Base-by-base conservation (phyloP, 495 filamentous ascomycete species). In the Tuber umbilicatum region DNA sequence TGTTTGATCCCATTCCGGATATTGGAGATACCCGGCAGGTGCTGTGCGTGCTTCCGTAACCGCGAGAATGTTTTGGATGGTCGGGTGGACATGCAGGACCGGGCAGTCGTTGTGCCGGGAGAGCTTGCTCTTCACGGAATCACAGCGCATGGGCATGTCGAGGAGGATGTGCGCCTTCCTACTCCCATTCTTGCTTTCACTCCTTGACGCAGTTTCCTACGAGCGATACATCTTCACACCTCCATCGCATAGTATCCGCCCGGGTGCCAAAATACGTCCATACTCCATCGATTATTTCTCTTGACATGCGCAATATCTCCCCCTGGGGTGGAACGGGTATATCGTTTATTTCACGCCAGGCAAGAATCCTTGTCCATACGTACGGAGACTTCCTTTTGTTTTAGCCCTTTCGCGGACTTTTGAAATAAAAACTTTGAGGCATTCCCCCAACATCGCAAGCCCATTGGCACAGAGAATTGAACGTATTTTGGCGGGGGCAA, bases 151-250 rank as follows among this genome's bases (percentile, higher is more conserved):
- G 5, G 7, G 42, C 7, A 10, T 43, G 42, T 43, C 14, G 14
- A 10, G 14, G 42, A 43, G 14, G 42, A 7, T 43, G 42, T 43
- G 6, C 1, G 17, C 45, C 45, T 47, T 47, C 45, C 45, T 47
- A 47, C 45, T 21, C 45, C 45, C 17, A 23, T 23, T 23, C 21
- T 6, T 23, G 2, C 6, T 47, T 5, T 47, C 45, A 47, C 45
- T 47, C n/a, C 37, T 37, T 31, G 60, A 40, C n/a, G 60, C 43
- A 37, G 68, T 81, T 7, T 82, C 80, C 4, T 85, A 84, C 64
- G 69, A 80, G 16, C 73, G 86, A 68, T 86, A 86, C 73, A 86
- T 86, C 69, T 79, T 86, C 5, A 85, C 85, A 19, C 85, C 85
- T 0, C 60, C 73, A 19, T 85, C 84, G 1, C 76, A 85, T 69